These are phyloP conservation scores for Beauveria rudraprayagi DNA, from an alignment of 2,329 filamentous ascomycete genomes.

Conservation along the genomic window DNA sequence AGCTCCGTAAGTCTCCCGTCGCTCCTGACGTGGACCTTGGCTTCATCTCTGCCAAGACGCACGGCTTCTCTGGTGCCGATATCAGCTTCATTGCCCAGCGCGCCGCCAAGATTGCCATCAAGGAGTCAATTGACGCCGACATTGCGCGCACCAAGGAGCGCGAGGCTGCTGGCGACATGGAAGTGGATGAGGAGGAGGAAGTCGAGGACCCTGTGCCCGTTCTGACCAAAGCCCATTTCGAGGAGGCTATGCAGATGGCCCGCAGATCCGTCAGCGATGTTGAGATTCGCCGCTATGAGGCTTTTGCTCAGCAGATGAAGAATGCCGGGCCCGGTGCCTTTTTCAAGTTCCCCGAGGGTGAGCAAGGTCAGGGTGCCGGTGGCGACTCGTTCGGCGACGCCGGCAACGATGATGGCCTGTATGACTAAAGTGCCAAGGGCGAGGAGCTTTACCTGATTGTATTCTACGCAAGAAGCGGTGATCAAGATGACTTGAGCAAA, in stretches of 20 bases:
- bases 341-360: constrained; percentile 87
- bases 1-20: constrained; percentile 97
- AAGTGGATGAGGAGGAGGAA: constrained; percentile 63
- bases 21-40: constrained; percentile 77
- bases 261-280: constrained; percentile 92
- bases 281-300: constrained; percentile 96
- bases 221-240: constrained; percentile 92
- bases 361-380: constrained; percentile 56
- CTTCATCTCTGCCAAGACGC: constrained; percentile 93
- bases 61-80: constrained; percentile 99
- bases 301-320: constrained; percentile 99
- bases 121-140: constrained; percentile 82
- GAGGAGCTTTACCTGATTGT: neutral
- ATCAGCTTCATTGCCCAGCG: constrained; percentile 98
- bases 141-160: constrained; percentile 87
- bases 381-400: constrained; percentile 68
- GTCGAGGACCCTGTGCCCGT: constrained; percentile 90
- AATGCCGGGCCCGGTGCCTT: constrained; percentile 89
- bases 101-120: constrained; percentile 98
- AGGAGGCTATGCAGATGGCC: constrained; percentile 95
- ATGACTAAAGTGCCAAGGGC: constrained; percentile 59
- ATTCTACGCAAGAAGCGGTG: constrained; percentile 13
- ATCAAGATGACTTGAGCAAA: constrained; percentile 1
- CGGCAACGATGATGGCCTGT: constrained; percentile 93
- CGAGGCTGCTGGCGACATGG: constrained; percentile 75